Conservation (phyloP, 2,329 filamentous ascomycete species). For the Monosporascus sp. region DNA sequence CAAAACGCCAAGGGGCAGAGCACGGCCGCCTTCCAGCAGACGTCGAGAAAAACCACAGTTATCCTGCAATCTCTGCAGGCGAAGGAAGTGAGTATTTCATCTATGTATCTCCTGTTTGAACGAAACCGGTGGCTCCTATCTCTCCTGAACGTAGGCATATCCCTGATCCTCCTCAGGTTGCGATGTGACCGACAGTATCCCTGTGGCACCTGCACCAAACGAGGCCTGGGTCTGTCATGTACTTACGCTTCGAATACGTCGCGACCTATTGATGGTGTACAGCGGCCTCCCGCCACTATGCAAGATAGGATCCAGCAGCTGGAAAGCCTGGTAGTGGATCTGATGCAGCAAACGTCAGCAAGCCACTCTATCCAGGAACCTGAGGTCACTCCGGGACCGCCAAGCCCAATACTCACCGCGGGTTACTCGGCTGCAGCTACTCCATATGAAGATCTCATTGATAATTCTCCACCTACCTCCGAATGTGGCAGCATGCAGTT, state of each 20-base stretch:
- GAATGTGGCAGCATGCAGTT: neutral
- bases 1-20: too few relatives aligned
- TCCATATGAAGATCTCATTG: too few relatives aligned
- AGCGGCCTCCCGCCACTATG: constrained; percentile 2
- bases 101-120: neutral
- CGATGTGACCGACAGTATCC: constrained; percentile 17
- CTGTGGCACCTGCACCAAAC: constrained; percentile 11
- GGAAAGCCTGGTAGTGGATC: constrained; percentile 22
- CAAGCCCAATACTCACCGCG: neutral
- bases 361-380: neutral
- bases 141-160: too few relatives aligned
- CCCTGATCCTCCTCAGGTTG: constrained; percentile 3
- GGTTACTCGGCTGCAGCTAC: too few relatives aligned
- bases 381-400: neutral
- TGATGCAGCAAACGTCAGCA: constrained; percentile 17
- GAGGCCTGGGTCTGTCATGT: constrained; percentile 10
- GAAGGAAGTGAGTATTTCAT: constrained; percentile 22
- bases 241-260: constrained; percentile 10
- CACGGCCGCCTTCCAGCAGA: constrained; percentile 13
- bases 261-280: constrained; percentile 5
- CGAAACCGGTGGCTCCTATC: too few relatives aligned
- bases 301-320: constrained; percentile 24
- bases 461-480: neutral
- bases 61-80: constrained; percentile 23
- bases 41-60: constrained; percentile 27